phyloP scores from a whole-genome alignment of 2,329 filamentous ascomycete species.

The Aspergillus hiratsukae region DNA sequence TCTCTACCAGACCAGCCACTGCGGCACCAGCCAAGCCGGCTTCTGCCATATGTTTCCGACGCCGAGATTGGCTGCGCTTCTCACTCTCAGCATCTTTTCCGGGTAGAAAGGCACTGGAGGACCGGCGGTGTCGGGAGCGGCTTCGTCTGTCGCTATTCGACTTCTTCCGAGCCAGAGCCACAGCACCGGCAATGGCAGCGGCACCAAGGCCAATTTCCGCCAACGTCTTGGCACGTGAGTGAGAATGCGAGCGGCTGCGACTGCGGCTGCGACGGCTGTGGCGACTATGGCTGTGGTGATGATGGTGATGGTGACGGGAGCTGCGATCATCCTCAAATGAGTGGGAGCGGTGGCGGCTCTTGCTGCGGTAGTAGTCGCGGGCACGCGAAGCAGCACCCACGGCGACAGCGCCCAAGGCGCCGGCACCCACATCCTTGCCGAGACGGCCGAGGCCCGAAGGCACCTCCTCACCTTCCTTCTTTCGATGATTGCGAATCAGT shows the following conservation, averaged over 20 bases:
- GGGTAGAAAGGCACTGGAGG: conserved; percentile 27
- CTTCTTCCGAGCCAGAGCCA: conserved; percentile 54
- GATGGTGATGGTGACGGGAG: conserved; percentile 30
- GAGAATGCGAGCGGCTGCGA: conserved; percentile 45
- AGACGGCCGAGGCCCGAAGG: conserved; percentile 48
- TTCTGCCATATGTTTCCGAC: conserved; percentile 56
- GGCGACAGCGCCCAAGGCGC: conserved; percentile 57
- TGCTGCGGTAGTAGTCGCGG: conserved; percentile 47
- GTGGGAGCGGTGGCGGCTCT: conserved; percentile 40
- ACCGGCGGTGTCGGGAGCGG: conserved; percentile 41
- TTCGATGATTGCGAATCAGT: conserved; percentile 54
- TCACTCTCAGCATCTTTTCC: conserved; percentile 17
- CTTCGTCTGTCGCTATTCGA: conserved; percentile 48
- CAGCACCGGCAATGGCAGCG: conserved; percentile 57
- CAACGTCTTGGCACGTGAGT: conserved; percentile 49
- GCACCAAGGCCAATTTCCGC: conserved; percentile 50
- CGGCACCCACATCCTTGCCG: conserved; percentile 53
- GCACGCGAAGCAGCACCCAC: conserved; percentile 54
- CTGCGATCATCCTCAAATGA: conserved; percentile 39
- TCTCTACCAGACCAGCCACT: conserved; percentile 57
- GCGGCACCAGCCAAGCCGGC: conserved; percentile 60
- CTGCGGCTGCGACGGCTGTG: conserved; percentile 31
- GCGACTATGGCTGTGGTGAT: conserved; percentile 23
- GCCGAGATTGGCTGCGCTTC: conserved; percentile 42
- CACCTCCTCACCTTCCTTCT: conserved; percentile 52